Evolutionary conservation across 1,139 yeast genomes (phyloP).

Genomic region (Pichia terricola): DNA sequence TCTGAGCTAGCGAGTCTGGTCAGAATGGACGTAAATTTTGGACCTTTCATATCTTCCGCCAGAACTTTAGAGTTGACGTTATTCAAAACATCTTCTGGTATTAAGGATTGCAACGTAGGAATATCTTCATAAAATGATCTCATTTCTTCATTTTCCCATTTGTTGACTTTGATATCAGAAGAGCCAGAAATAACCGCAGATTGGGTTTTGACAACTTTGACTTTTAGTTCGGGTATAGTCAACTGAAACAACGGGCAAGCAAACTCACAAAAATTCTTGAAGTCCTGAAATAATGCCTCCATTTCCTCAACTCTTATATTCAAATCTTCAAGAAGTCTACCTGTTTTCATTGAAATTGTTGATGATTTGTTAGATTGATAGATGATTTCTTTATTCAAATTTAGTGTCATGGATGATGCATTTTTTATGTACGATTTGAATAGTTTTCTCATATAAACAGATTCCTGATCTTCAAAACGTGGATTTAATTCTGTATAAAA

Average conservation of each 20-base stretch:
- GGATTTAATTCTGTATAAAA: conserved; percentile 9
- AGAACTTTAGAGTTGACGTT: conserved; percentile 18
- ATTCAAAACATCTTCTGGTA: conserved; percentile 13
- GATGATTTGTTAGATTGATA: conserved; percentile 34
- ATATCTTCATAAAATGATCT: conserved; percentile 49
- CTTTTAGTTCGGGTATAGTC: conserved; percentile 22
- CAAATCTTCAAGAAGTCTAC: conserved; percentile 48
- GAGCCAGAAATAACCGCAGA: background rate
- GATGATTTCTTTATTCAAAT: conserved; percentile 29
- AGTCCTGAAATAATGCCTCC: conserved; percentile 33
- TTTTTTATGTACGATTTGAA: conserved; percentile 41
- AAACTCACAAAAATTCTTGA: conserved; percentile 34
- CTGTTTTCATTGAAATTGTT: conserved; percentile 56
- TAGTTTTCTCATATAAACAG: conserved; percentile 22
- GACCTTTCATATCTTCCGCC: conserved; percentile 10
- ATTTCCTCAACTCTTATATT: conserved; percentile 34
- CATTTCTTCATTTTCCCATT: conserved; percentile 62
- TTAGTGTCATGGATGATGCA: conserved; percentile 31
- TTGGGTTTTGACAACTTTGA: conserved; percentile 6
- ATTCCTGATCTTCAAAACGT: conserved; percentile 17
- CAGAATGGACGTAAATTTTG: conserved; percentile 9
- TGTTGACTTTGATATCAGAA: background rate
- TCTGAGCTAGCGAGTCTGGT: conserved; percentile 35
- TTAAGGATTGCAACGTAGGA: conserved; percentile 26
- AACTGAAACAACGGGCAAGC: conserved; percentile 35